Percentiles rank a stretch among this genome's conserved stretches.
phyloP scores from a whole-genome alignment of 345 rosid species.

The Euclidium syriacum region DNA sequence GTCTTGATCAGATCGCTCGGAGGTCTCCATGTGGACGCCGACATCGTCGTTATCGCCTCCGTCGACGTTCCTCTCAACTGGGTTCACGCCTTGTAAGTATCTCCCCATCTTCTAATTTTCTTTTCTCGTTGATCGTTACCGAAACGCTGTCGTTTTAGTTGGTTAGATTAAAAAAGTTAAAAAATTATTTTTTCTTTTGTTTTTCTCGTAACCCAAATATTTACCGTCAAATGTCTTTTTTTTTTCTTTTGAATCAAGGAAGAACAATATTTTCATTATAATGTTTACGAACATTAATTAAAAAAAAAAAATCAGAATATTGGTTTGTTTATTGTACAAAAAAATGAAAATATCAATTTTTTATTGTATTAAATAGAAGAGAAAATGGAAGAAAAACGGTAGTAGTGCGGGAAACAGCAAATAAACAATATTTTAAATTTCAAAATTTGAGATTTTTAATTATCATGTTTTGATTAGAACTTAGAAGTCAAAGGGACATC shows the following conservation, averaged over 20 bases:
- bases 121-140: background rate
- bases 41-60: conserved; percentile 94
- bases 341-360: background rate
- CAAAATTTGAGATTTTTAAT: background rate
- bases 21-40: conserved; percentile 65
- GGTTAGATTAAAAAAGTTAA: background rate
- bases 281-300: background rate
- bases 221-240: background rate
- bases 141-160: conserved; percentile 1
- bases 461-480: background rate
- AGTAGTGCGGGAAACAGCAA: conserved; percentile 9
- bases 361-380: background rate
- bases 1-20: conserved; percentile 85
- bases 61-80: conserved; percentile 82
- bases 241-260: background rate
- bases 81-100: conserved; percentile 70
- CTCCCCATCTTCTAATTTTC: background rate
- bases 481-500: conserved; percentile 3
- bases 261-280: background rate
- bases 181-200: background rate
- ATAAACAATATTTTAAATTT: background rate
- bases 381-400: conserved; percentile 16
- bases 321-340: background rate
- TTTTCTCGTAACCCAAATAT: too few relatives aligned
- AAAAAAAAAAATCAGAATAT: background rate